Base-by-base conservation (phyloP, 2,329 filamentous ascomycete species). In the Fusarium sp. region DNA sequence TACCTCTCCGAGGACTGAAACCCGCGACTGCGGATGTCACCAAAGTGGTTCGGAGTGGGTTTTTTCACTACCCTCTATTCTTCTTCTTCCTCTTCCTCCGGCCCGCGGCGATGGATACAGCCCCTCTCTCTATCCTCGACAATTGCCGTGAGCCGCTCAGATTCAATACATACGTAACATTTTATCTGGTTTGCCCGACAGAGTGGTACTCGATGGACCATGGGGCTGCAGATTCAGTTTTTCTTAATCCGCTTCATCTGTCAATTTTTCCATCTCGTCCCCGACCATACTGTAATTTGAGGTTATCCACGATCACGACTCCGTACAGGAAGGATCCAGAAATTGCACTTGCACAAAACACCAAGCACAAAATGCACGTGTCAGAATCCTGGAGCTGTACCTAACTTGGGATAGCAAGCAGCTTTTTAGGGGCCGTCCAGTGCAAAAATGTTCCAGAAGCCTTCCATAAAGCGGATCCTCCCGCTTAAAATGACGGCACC, bases 311-410 rank as follows among this genome's bases (percentile, higher is more conserved):
- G 43, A 37, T 28, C 23, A 46, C 30, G 18, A 37, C 34, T 37
- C 40, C 7, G 16, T 23, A 9, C 20, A 45, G 18, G 32, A 59
- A 18, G 30, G 37, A 23, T 53, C 59, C 50, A 48, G 48, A 51
- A 48, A 42, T 69, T 75, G 71, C 72, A 48, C 45, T 66, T 74
- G 71, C 72, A 72, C 72, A 75, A 75, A 74, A 66, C 50, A 75
- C 71, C 72, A 60, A 49, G 73, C 48, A 41, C 13, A 51, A 51
- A 59, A 63, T 63, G 72, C 73, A 75, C 72, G 73, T 75, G 69
- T 67, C 63, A 50, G 14, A 16, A 18, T 28, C 50, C 54, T 51
- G 13, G 18, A 51, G 48, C 32, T 41, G 48, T 32, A 51, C 48
- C 48, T 51, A 51, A 41, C 23, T 40, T 27, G 23, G 32, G 23